Evolutionary conservation across 192 early-diverging fungal species (phyloP), one percentile per base, ranked within the genome.

Genomic region (Backusella circina): DNA sequence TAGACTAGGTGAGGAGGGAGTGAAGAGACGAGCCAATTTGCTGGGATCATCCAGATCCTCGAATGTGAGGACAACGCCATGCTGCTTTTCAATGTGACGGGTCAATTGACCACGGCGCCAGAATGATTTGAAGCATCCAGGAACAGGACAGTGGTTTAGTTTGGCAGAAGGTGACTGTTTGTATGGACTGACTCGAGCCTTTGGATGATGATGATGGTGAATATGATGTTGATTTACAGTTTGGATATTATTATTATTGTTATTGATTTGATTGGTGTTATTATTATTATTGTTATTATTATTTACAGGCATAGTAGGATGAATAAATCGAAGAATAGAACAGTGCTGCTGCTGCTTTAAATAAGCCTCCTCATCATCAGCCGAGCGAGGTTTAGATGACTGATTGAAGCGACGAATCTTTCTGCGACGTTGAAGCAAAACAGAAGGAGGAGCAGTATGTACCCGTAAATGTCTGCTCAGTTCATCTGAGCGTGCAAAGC

Each of bases 401-500:
- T 65, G 38, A 9, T 39, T 76, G 47, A 65, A 70, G 18, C 67
- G 72, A 18, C 75, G 65, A 8, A 72, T 70, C 38, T 73, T 77
- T 35, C 75, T 67, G 7, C 79, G 32, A n/a, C 79, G 66, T 30
- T 77, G 76, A 32, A 77, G 71, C 21, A 81, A 75, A 9, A 84
- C 76, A n/a, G 82, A 81, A 33, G 83, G 79, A 15, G 76, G 76
- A 26, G 77, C 44, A 0, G 82, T 79, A 66, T 87, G 86, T 57
- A 84, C 82, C 10, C 82, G 77, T 70, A 84, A 78, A 73, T 87
- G 86, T 16, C 86, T 76, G 21, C 79, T 78, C 16, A 91, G 72
- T 74, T 96, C 93, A 74, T 96, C 95, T 2, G 92, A 89, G 5
- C 95, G 88, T 30, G 92, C 90, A 79, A 97, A 97, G 3, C 88